These are phyloP conservation scores for Anisodus acutangulus DNA, from an alignment of 257 asterid species.

Conservation along the genomic window DNA sequence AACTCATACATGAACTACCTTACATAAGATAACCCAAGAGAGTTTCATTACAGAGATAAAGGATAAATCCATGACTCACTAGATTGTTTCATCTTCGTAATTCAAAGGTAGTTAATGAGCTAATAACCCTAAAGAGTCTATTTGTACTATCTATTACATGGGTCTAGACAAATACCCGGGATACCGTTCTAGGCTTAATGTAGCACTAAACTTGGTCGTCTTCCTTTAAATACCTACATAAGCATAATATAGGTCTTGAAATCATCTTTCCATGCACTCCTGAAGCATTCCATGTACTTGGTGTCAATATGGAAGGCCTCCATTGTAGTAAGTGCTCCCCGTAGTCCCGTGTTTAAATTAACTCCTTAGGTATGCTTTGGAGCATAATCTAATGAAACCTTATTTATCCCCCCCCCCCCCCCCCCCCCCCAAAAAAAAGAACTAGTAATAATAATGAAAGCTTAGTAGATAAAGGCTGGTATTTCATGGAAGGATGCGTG, in stretches of 20 bases:
- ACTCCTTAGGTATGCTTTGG: background rate
- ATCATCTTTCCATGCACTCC: too few species aligned
- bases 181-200: background rate
- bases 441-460: too few species aligned
- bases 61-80: background rate
- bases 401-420: background rate
- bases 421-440: background rate
- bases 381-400: background rate
- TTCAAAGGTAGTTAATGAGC: background rate
- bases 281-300: too few species aligned
- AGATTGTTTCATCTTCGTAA: background rate
- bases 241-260: too few species aligned
- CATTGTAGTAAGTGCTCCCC: too few species aligned
- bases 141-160: background rate
- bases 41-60: background rate
- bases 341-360: too few species aligned
- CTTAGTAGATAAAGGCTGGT: background rate
- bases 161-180: background rate
- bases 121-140: background rate
- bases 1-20: background rate
- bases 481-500: background rate
- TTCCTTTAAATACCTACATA: too few species aligned
- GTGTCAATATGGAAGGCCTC: too few species aligned
- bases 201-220: background rate
- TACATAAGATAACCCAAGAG: background rate